These are phyloP conservation scores for Albatrellus ellisii DNA, from an alignment of 768 basidiomycete genomes.

Conservation along the genomic window DNA sequence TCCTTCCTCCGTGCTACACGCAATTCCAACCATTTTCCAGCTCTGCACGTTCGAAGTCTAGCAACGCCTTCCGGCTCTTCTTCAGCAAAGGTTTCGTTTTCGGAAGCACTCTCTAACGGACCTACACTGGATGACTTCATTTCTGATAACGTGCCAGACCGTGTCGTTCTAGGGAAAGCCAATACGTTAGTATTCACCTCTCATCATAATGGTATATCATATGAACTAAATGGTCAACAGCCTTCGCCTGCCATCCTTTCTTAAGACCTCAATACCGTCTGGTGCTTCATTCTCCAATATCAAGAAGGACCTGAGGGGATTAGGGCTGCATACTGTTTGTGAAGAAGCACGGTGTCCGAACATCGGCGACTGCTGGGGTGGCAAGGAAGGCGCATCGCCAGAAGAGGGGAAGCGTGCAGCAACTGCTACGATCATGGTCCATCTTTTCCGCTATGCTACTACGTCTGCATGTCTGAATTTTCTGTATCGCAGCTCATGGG, in stretches of 20 bases:
- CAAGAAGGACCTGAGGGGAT: constrained; percentile 87
- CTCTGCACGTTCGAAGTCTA: constrained; percentile 4
- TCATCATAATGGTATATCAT: background rate
- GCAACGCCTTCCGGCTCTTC: constrained; percentile 32
- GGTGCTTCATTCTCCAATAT: constrained; percentile 83
- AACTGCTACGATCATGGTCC: constrained; percentile 97
- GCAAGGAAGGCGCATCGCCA: constrained; percentile 50
- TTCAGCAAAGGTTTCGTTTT: constrained; percentile 31
- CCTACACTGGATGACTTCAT: constrained; percentile 78
- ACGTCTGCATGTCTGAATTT: background rate
- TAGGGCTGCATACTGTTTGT: constrained; percentile 90
- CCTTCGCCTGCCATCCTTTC: constrained; percentile 72
- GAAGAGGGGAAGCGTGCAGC: constrained; percentile 70
- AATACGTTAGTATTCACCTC: constrained; percentile 35
- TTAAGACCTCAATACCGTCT: constrained; percentile 89
- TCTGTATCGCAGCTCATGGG: constrained; percentile 75
- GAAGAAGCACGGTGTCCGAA: constrained; percentile 99
- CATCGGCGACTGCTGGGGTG: constrained; percentile 99
- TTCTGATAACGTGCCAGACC: constrained; percentile 39
- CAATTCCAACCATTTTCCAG: background rate
- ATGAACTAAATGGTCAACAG: constrained; percentile 25
- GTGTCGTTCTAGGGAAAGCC: constrained; percentile 60
- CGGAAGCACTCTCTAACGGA: constrained; percentile 42
- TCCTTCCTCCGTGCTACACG: constrained; percentile 12
- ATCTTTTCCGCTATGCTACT: constrained; percentile 9